Evolutionary conservation across 1,284 basidiomycete genomes (phyloP).

Genomic region (Trametes sp.): DNA sequence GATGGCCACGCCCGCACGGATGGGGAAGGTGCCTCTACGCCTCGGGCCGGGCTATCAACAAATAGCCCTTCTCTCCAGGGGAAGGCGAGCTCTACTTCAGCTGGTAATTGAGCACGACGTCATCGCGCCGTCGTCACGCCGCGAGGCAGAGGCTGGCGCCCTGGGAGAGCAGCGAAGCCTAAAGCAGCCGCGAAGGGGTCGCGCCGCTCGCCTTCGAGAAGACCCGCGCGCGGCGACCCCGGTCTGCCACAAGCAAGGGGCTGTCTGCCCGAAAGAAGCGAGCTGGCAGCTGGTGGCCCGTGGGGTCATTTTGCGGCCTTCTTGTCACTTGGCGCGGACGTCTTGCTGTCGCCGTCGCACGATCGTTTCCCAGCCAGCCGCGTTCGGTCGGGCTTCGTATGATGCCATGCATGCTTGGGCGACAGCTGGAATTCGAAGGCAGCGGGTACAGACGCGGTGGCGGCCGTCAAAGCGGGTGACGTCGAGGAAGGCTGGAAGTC

Average conservation of each 20-base stretch:
- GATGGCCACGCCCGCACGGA: conserved; percentile 12
- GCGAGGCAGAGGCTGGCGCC: not conserved
- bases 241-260: not conserved
- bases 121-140: conserved; percentile 10
- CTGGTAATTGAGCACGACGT: conserved; percentile 10
- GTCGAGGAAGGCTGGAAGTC: not conserved
- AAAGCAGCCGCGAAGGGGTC: conserved; percentile 6
- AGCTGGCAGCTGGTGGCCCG: not conserved
- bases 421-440: not conserved
- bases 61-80: not conserved
- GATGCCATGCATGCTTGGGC: not conserved
- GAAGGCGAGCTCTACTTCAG: conserved; percentile 4
- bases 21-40: conserved; percentile 2
- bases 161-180: not conserved
- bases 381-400: not conserved
- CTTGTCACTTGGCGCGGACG: no score
- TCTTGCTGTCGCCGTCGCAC: not conserved
- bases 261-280: not conserved
- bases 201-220: conserved; percentile 2
- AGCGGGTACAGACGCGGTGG: not conserved
- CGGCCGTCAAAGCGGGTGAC: conserved; percentile 5
- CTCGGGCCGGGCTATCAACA: conserved; percentile 6
- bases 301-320: not conserved
- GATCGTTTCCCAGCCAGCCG: not conserved
- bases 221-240: not conserved